Evolutionary conservation across 305 asterid genomes (phyloP).

Genomic region (Solanum hybrid): DNA sequence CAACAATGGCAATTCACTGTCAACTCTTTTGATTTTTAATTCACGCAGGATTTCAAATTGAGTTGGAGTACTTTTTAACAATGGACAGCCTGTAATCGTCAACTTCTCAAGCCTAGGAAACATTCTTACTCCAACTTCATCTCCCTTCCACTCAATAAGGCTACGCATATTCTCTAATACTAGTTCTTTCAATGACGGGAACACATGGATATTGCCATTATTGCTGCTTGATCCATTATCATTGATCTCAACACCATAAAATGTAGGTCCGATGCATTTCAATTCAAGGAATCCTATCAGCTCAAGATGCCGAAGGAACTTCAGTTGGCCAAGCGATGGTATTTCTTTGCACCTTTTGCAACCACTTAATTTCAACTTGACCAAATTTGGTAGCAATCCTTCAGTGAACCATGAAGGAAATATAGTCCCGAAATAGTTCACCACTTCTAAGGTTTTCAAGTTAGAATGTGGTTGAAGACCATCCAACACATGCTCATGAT

Average conservation of each 20-base stretch:
- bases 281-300: background rate
- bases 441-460: background rate
- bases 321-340: background rate
- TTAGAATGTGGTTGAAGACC: background rate
- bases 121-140: background rate
- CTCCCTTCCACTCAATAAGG: too few species aligned
- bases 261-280: background rate
- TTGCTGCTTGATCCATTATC: too few species aligned
- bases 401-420: background rate
- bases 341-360: background rate
- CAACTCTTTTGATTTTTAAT: background rate
- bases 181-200: too few species aligned
- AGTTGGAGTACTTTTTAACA: background rate
- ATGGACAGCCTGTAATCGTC: background rate
- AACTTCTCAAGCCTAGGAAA: background rate
- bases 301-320: background rate
- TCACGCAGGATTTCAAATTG: background rate
- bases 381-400: background rate
- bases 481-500: background rate
- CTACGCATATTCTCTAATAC: too few species aligned
- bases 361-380: background rate
- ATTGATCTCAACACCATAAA: too few species aligned
- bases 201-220: too few species aligned
- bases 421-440: background rate
- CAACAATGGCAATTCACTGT: background rate